Percentiles rank a stretch among this genome's conserved stretches.
phyloP scores from a whole-genome alignment of 805 yeast genomes.

The Candida ascalaphidarum region DNA sequence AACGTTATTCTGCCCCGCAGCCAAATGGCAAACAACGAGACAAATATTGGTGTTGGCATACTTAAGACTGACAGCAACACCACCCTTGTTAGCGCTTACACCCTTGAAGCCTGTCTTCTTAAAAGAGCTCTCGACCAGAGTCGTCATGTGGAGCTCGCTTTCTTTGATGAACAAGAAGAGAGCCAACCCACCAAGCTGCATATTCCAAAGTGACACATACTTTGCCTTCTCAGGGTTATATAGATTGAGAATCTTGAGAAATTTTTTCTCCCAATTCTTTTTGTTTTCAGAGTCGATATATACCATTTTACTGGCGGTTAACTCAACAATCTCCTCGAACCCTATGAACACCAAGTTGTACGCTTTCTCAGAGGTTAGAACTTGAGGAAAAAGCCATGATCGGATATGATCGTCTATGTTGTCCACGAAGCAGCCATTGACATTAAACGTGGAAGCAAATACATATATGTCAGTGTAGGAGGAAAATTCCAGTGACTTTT shows the following conservation, averaged over 20 bases:
- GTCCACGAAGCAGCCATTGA: constrained; percentile 39
- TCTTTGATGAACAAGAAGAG: constrained; percentile 60
- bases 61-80: constrained; percentile 59
- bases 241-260: constrained; percentile 39
- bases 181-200: constrained; percentile 81
- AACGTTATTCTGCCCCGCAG: constrained; percentile 80
- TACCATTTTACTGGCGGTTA: constrained; percentile 76
- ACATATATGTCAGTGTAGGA: constrained; percentile 31
- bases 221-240: constrained; percentile 25
- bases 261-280: constrained; percentile 56
- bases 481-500: constrained; percentile 30
- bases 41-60: constrained; percentile 66
- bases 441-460: constrained; percentile 46
- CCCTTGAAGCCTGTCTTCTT: constrained; percentile 96
- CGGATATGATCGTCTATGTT: constrained; percentile 35
- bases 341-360: constrained; percentile 79
- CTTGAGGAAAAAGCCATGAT: constrained; percentile 38
- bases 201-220: constrained; percentile 58
- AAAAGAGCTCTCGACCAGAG: constrained; percentile 58
- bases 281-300: constrained; percentile 61
- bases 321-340: constrained; percentile 79
- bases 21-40: constrained; percentile 79
- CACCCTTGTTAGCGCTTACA: constrained; percentile 76
- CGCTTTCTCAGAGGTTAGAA: constrained; percentile 16
- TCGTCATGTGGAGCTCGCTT: constrained; percentile 41